Base-by-base conservation (phyloP, 257 asterid genomes). In the Rhazya stricta region DNA sequence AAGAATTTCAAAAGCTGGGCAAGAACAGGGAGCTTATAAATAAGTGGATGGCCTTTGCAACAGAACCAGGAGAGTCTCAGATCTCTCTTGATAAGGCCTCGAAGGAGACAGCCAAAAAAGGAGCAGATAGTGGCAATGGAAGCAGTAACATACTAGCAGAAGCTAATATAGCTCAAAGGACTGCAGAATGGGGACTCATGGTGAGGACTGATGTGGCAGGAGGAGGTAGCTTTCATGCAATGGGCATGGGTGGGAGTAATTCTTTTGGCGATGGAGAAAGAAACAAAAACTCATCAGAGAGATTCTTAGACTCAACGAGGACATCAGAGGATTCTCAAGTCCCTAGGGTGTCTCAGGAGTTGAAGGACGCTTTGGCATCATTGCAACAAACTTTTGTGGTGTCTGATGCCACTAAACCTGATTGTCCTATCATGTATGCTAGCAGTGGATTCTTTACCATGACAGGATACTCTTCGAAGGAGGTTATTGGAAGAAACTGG, bases 341-440 rank as follows among this genome's bases (percentile, higher is more conserved):
- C 16, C 97, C 97, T 29, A 84, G 97, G 85, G 97, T 88, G 74
- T 90, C 98, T 63, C 96, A 94, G 85, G 98, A 94, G 72, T 78
- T 94, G 74, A 94, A 86, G 91, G 98, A 92, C 81, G 98, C 97
- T 67, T 76, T 94, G 79, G 90, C 93, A 7, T 86, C 97, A n/a
- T 79, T 94, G 72, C 94, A 94, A 67, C 99, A 94, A 88, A 92
- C 99, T n/a, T 94, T 94, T 62, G 97, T 92, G 2, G 99, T 94
- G 56, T 94, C 99, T 7, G 99, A 94, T 86, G 97, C 97, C 8
- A 92, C 99, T 1, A 94, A 92, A 81, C 97, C 95, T 0, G 98
- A 94, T 39, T 89, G 95, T 82, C 98, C 97, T 5, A 94, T 94
- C 46, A 75, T 94, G 88, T 94, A 89, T 84, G 97, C 97, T 50